Conservation (phyloP, 2,329 filamentous ascomycete species). For the Fusarium redolens region DNA sequence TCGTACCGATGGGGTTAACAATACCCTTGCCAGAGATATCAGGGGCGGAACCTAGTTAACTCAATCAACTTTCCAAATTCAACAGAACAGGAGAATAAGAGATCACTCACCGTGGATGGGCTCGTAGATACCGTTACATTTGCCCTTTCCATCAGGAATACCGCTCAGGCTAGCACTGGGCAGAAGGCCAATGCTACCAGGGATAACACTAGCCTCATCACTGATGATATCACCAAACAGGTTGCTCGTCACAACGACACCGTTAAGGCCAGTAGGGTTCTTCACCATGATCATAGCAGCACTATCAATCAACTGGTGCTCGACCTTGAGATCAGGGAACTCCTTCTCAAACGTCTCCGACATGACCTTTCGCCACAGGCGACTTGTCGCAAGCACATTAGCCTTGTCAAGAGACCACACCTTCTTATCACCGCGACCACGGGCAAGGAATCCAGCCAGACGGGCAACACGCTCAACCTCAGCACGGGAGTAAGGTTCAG, state of each 20-base stretch:
- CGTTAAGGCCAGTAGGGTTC: slow-evolving; percentile 88
- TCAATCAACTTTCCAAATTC: background rate
- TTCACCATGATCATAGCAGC: slow-evolving; percentile 99
- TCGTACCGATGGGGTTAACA: slow-evolving; percentile 88
- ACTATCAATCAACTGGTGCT: slow-evolving; percentile 92
- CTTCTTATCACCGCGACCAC: slow-evolving; percentile 73
- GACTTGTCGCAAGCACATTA: slow-evolving; percentile 90
- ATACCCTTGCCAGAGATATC: slow-evolving; percentile 91
- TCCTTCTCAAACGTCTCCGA: slow-evolving; percentile 86
- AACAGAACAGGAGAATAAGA: background rate
- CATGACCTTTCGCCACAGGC: slow-evolving; percentile 90
- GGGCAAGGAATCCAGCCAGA: slow-evolving; percentile 82
- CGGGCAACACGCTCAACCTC: slow-evolving; percentile 91
- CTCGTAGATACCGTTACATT: slow-evolving; percentile 95
- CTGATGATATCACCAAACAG: slow-evolving; percentile 96
- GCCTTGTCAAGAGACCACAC: slow-evolving; percentile 96
- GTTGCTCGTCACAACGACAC: slow-evolving; percentile 92
- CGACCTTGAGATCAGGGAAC: slow-evolving; percentile 86
- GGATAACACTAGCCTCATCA: slow-evolving; percentile 94
- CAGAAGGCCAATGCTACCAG: slow-evolving; percentile 86
- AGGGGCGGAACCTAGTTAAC: slow-evolving; percentile 32
- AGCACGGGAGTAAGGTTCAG: slow-evolving; percentile 82
- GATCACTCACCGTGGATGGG: slow-evolving; percentile 83
- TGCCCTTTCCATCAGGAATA: slow-evolving; percentile 84
- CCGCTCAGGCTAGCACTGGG: slow-evolving; percentile 89